A percentile compares a stretch with the other conserved stretches of the same genome.
These are phyloP conservation scores for Colletotrichum sp. DNA, from an alignment of 2,329 filamentous ascomycete species.

Conservation along the genomic window DNA sequence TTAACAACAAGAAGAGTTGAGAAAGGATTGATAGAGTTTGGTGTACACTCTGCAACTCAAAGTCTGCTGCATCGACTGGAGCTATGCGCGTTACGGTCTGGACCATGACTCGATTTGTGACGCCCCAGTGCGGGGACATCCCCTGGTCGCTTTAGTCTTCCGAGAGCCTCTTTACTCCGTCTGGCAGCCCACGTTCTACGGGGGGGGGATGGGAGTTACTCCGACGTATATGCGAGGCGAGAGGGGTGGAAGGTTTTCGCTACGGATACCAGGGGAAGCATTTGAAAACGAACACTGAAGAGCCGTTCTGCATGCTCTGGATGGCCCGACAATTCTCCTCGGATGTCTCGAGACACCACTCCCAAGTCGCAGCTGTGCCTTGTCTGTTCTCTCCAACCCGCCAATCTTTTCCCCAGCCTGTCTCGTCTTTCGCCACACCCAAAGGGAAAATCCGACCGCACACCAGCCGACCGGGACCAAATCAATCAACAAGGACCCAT, in stretches of 20 bases:
- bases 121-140: background rate
- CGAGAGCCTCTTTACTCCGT: background rate
- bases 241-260: background rate
- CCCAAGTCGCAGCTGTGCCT: background rate
- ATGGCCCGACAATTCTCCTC: conserved; percentile 18
- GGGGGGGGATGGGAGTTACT: background rate
- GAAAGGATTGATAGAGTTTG: background rate
- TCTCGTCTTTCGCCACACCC: background rate
- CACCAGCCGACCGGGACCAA: background rate
- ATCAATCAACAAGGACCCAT: background rate
- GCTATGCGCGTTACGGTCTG: background rate
- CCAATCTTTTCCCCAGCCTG: background rate
- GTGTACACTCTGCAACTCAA: background rate
- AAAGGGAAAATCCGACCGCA: background rate
- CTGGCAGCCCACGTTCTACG: background rate
- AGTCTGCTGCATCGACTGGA: background rate
- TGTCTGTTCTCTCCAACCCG: background rate
- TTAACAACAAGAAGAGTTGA: background rate
- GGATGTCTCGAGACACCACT: background rate
- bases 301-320: background rate
- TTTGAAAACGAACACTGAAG: background rate
- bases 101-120: conserved; percentile 13
- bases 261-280: too few relatives aligned
- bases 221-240: conserved; percentile 12
- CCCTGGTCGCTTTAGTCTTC: background rate